phyloP scores from a whole-genome alignment of 768 basidiomycete genomes.

The Mycena epipterygia region DNA sequence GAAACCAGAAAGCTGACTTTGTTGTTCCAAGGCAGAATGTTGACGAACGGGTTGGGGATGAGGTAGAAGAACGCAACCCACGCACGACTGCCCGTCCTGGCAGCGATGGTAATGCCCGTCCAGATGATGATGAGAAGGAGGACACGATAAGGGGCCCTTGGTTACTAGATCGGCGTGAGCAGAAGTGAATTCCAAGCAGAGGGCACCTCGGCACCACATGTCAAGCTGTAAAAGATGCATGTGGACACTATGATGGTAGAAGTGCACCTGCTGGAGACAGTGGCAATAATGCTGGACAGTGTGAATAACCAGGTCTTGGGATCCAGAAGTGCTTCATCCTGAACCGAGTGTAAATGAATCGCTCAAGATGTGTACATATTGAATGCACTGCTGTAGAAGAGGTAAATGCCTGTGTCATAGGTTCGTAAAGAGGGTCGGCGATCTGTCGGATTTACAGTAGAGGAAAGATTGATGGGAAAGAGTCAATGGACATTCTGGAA shows the following conservation, averaged over 20 bases:
- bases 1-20: conserved; percentile 63
- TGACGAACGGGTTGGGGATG: conserved; percentile 61
- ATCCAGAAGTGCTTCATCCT: conserved; percentile 69
- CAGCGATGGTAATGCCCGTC: conserved; percentile 60
- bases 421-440: too few relatives aligned
- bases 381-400: conserved; percentile 78
- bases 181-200: not conserved
- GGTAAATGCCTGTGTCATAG: too few relatives aligned
- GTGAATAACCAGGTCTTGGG: conserved; percentile 75
- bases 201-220: conserved; percentile 1
- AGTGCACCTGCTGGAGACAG: conserved; percentile 56
- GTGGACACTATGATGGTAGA: not conserved
- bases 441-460: too few relatives aligned
- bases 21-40: conserved; percentile 63
- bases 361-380: conserved; percentile 6
- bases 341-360: not conserved
- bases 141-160: conserved; percentile 65
- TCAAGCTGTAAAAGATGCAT: not conserved
- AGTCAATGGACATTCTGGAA: too few relatives aligned
- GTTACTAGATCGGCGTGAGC: conserved; percentile 52
- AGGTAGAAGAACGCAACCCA: conserved; percentile 19
- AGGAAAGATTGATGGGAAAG: too few relatives aligned
- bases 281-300: conserved; percentile 61
- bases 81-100: conserved; percentile 18
- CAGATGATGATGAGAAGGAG: conserved; percentile 68